Percentiles rank a stretch among this genome's conserved stretches.
These are phyloP conservation scores for Onygenales sp. DNA, from an alignment of 2,329 filamentous ascomycete species.

Conservation along the genomic window DNA sequence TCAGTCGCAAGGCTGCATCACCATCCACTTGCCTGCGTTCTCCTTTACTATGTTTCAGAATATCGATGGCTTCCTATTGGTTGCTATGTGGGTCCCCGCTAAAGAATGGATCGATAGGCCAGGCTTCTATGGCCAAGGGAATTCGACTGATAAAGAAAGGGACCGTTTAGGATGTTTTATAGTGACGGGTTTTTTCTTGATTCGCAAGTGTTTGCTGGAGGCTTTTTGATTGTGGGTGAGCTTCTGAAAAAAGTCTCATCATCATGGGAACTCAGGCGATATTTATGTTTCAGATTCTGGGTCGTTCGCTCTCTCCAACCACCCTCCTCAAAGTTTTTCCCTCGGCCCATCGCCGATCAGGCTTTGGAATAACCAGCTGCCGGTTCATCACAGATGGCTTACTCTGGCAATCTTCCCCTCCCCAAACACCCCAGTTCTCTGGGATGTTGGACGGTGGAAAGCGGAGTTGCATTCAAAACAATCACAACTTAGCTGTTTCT, in stretches of 20 bases:
- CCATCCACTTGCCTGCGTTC: conserved; percentile 25
- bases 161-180: conserved; percentile 10
- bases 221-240: conserved; percentile 22
- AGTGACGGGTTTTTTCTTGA: conserved; percentile 18
- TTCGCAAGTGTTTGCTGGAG: conserved; percentile 15
- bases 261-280: conserved; percentile 21
- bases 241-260: conserved; percentile 19
- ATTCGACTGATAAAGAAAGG: conserved; percentile 12
- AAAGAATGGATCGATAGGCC: conserved; percentile 24
- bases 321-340: background rate
- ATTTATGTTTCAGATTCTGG: conserved; percentile 30
- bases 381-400: conserved; percentile 12
- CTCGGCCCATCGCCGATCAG: conserved; percentile 21
- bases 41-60: conserved; percentile 26
- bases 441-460: conserved; percentile 18
- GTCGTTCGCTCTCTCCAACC: conserved; percentile 14
- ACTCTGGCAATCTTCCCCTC: background rate
- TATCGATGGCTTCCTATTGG: conserved; percentile 23
- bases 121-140: conserved; percentile 13
- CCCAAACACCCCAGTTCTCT: conserved; percentile 20
- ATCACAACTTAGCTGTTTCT: background rate
- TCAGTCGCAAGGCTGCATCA: conserved; percentile 10
- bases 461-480: conserved; percentile 23
- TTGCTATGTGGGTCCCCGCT: conserved; percentile 9
- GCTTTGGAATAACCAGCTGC: conserved; percentile 20